Evolutionary conservation across 352 stramenopile genomes (phyloP).

Genomic region (Globisporangium canariense): DNA sequence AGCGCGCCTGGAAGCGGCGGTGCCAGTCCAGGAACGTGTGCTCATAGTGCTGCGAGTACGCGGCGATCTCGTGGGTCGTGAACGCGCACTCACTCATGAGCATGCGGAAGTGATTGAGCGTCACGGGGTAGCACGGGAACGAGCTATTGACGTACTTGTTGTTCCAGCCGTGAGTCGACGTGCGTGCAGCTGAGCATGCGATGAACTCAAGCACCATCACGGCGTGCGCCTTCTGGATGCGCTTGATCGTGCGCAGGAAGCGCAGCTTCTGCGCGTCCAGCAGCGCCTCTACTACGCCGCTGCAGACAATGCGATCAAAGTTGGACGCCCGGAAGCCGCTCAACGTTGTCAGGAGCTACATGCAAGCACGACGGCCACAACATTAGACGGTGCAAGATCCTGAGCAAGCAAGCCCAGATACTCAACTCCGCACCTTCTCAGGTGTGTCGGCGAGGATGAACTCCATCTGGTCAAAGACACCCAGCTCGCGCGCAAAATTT

Average conservation of each 20-base stretch:
- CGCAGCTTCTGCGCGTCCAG: slow-evolving; percentile 35
- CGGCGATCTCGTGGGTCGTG: slow-evolving; percentile 54
- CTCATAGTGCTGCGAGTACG: slow-evolving; percentile 80
- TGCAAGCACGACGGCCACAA: neutral
- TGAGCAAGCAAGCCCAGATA: neutral
- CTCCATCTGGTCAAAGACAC: slow-evolving; percentile 59
- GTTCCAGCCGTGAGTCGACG: slow-evolving; percentile 71
- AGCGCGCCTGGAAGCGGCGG: slow-evolving; percentile 65
- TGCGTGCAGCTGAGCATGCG: slow-evolving; percentile 54
- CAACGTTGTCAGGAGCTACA: slow-evolving; percentile 50
- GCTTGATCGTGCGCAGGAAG: slow-evolving; percentile 63
- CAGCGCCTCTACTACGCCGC: slow-evolving; percentile 54
- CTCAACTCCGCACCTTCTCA: slow-evolving; percentile 31
- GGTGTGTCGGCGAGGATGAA: slow-evolving; percentile 66
- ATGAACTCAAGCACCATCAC: slow-evolving; percentile 68
- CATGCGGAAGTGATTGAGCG: slow-evolving; percentile 42
- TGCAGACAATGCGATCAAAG: slow-evolving; percentile 70
- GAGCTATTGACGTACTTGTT: slow-evolving; percentile 83
- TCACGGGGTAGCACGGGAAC: slow-evolving; percentile 59
- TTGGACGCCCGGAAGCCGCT: slow-evolving; percentile 48
- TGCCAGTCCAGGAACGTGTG: slow-evolving; percentile 85
- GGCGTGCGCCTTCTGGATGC: slow-evolving; percentile 49
- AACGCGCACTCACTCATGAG: slow-evolving; percentile 53
- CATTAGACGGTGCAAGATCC: neutral
- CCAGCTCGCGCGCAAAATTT: slow-evolving; percentile 57